A percentile compares a stretch with the other conserved stretches of the same genome.
Evolutionary conservation across 257 asterid species (phyloP).

Genomic region (Solanum corneliomulleri): DNA sequence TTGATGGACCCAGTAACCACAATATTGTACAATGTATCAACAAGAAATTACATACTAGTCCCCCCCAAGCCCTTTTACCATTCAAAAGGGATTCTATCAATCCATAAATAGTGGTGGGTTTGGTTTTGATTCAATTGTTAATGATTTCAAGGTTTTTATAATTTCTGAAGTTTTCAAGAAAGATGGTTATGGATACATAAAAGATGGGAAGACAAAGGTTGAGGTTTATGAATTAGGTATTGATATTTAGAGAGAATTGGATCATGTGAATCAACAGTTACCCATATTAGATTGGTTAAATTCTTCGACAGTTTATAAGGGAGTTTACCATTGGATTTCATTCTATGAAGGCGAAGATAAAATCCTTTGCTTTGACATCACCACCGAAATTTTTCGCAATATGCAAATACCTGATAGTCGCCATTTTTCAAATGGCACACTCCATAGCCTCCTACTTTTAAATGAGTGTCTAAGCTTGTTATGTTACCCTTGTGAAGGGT

Average conservation of each 20-base stretch:
- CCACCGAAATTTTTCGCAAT: too few relatives aligned
- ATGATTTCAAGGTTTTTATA: neutral
- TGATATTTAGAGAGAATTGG: neutral
- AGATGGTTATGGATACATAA: neutral
- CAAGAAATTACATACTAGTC: neutral
- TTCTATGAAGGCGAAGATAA: too few relatives aligned
- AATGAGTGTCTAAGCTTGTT: too few relatives aligned
- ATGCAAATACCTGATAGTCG: too few relatives aligned
- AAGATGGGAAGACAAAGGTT: neutral
- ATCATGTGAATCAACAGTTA: neutral
- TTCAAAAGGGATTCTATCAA: neutral
- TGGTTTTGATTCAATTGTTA: neutral
- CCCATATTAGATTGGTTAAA: neutral
- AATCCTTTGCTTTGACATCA: too few relatives aligned
- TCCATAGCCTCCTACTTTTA: too few relatives aligned
- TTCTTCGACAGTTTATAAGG: neutral
- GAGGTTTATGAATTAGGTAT: neutral
- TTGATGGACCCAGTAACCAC: neutral
- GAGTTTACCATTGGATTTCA: neutral
- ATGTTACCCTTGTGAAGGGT: too few relatives aligned
- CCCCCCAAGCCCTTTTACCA: neutral
- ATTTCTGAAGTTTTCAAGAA: neutral
- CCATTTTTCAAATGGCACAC: too few relatives aligned
- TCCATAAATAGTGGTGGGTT: neutral
- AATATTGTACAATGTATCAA: neutral